Conservation (phyloP, 192 early-diverging fungal genomes). For the Borealophlyctis nickersoniae region DNA sequence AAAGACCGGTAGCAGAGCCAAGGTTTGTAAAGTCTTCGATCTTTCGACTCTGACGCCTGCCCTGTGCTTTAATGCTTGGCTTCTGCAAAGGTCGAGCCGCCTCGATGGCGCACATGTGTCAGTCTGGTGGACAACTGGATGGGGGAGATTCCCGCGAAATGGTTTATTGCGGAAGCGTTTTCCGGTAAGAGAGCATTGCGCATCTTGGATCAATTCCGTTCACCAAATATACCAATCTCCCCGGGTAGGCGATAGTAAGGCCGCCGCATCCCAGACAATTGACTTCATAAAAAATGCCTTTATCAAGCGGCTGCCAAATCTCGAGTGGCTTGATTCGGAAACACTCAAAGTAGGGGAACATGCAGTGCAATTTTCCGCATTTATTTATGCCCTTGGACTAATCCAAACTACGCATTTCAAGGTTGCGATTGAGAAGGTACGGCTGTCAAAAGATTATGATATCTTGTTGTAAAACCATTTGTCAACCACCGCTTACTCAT, state of each 20-base stretch:
- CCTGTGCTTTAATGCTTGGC: too few relatives aligned
- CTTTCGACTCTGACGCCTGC: too few relatives aligned
- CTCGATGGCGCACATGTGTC: conserved; percentile 30
- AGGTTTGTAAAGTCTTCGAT: too few relatives aligned
- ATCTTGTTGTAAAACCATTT: background rate
- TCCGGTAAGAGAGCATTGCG: background rate
- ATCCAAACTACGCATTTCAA: too few relatives aligned
- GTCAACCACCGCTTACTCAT: background rate
- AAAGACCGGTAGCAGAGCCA: conserved; percentile 15
- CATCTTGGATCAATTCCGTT: background rate
- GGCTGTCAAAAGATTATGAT: background rate
- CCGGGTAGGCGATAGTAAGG: conserved; percentile 20
- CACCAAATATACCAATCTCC: background rate
- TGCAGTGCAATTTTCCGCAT: too few relatives aligned
- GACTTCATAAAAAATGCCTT: conserved; percentile 24
- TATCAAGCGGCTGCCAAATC: conserved; percentile 20
- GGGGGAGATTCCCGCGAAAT: conserved; percentile 27
- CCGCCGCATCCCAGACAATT: conserved; percentile 6
- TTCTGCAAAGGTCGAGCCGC: conserved; percentile 22
- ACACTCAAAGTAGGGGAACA: too few relatives aligned
- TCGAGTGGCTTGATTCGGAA: conserved; percentile 32
- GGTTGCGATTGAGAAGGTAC: conserved; percentile 31
- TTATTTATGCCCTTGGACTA: too few relatives aligned
- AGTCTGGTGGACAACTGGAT: conserved; percentile 5
- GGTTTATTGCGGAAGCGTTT: conserved; percentile 34